Evolutionary conservation across 1,284 basidiomycete genomes (phyloP), one percentile per base, ranked within the genome.

Genomic region (Fomitopsis betulina): DNA sequence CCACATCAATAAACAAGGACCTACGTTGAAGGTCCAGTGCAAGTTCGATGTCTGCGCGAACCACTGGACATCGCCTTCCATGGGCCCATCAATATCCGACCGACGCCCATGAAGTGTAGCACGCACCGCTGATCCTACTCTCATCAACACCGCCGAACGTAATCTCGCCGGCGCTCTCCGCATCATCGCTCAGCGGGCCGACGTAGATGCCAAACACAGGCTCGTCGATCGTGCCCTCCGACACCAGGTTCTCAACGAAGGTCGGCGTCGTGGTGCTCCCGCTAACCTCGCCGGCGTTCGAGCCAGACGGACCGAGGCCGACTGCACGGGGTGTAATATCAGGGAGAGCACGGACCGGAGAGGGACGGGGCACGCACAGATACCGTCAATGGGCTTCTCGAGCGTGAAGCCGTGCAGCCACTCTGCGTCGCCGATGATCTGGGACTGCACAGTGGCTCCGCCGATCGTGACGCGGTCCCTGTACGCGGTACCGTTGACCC

Each of bases 391-490:
- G 12, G 58, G 58, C 21, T 54, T 35, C 15, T 54, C 53, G 17
- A 58, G 35, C 10, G 38, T 23, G 35, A 60, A 58, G 5, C 56
- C 58, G 12, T 37, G n/a, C 32, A 54, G 55, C 25, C 42, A 43
- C 2, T 47, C 37, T 17, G 56, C 61, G 37, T 50, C 37, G 37
- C 61, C 61, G 15, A 62, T 59, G 56, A 60, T 47, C 37, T 60
- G 58, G 12, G 56, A 50, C 2, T 49, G 23, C 13, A 53, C 59
- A 17, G 55, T 55, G 6, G 57, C 61, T 13, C 7, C n/a, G 7
- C 61, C 61, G n/a, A 62, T 57, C 21, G 56, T 60, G 10, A 62
- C 59, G 13, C 54, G 52, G 50, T 62, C 61, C 25, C 45, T 42
- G 49, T 62, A 62, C 17, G 53, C 59, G 19, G 54, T 50, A 9